Evolutionary conservation across 2,329 filamentous ascomycete species (phyloP).

Genomic region (Mycogone perniciosa): DNA sequence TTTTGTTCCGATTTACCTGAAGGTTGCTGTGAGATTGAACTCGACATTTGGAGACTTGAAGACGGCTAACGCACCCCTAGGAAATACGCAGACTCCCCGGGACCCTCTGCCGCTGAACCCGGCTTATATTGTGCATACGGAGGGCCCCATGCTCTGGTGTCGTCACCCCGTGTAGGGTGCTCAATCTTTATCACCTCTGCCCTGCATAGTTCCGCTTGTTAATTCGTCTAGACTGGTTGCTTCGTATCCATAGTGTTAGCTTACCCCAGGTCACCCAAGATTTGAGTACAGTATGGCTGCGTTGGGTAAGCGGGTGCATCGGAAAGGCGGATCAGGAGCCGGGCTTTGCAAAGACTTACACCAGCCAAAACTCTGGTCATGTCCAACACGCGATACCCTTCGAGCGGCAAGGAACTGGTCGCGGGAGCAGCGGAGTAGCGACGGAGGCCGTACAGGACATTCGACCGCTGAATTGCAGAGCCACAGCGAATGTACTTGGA

Average conservation of each 20-base stretch:
- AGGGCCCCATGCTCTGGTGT: conserved; percentile 93
- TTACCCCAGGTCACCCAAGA: conserved; percentile 91
- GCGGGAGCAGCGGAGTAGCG: conserved; percentile 25
- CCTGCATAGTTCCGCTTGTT: conserved; percentile 35
- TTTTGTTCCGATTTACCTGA: conserved; percentile 95
- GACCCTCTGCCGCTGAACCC: conserved; percentile 53
- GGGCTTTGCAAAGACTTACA: conserved; percentile 46
- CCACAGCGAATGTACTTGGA: conserved; percentile 8
- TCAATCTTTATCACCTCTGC: conserved; percentile 98
- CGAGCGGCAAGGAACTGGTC: conserved; percentile 53
- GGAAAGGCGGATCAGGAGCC: background rate
- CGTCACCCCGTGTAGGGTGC: conserved; percentile 84
- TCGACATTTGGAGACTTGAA: background rate
- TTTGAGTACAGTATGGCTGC: conserved; percentile 95
- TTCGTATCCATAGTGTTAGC: background rate
- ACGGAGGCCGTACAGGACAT: conserved; percentile 14
- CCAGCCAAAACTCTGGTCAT: conserved; percentile 96
- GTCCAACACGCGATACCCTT: conserved; percentile 84
- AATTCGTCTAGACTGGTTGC: background rate
- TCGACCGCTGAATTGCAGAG: background rate
- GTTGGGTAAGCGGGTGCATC: conserved; percentile 11
- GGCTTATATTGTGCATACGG: conserved; percentile 77
- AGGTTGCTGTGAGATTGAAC: background rate
- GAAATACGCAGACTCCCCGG: conserved; percentile 93
- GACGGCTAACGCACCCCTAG: conserved; percentile 56